These are phyloP conservation scores for Podospora fimiseda DNA, from an alignment of 495 filamentous ascomycete genomes.

Conservation along the genomic window DNA sequence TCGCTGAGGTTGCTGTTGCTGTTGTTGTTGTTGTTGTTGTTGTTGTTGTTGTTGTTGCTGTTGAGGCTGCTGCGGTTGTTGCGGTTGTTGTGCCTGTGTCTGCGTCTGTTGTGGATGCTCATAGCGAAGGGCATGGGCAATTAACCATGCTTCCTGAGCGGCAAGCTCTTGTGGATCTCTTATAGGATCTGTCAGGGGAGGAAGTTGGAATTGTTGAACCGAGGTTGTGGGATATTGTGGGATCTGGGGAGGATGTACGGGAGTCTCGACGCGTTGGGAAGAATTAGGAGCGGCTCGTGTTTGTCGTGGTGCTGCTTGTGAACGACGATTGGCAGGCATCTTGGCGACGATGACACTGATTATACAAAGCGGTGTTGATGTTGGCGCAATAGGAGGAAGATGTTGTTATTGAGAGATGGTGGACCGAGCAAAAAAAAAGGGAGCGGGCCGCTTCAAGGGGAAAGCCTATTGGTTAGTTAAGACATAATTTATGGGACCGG, in stretches of 20 bases:
- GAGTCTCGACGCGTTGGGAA: constrained; percentile 13
- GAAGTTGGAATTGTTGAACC: constrained; percentile 4
- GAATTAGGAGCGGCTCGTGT: neutral
- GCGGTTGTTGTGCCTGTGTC: neutral
- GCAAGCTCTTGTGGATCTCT: neutral
- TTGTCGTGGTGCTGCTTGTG: neutral
- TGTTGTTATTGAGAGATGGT: neutral
- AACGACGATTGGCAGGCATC: neutral
- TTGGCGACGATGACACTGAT: neutral
- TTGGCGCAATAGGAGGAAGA: too few relatives aligned
- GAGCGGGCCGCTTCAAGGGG: neutral
- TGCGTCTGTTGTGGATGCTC: constrained; percentile 8
- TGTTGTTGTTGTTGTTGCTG: constrained; percentile 1
- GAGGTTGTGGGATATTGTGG: neutral
- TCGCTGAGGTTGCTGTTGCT: too few relatives aligned
- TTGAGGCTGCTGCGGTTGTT: neutral
- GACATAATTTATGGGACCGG: neutral
- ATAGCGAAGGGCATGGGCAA: constrained; percentile 3
- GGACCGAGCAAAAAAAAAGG: neutral
- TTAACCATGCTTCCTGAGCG: neutral
- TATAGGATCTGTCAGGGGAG: neutral
- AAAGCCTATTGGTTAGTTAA: neutral
- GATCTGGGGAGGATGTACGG: constrained; percentile 17
- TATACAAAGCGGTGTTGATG: neutral
- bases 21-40: constrained; percentile 10